Evolutionary conservation across 2,329 filamentous ascomycete species (phyloP).

Genomic region (Talaromyces islandicus): DNA sequence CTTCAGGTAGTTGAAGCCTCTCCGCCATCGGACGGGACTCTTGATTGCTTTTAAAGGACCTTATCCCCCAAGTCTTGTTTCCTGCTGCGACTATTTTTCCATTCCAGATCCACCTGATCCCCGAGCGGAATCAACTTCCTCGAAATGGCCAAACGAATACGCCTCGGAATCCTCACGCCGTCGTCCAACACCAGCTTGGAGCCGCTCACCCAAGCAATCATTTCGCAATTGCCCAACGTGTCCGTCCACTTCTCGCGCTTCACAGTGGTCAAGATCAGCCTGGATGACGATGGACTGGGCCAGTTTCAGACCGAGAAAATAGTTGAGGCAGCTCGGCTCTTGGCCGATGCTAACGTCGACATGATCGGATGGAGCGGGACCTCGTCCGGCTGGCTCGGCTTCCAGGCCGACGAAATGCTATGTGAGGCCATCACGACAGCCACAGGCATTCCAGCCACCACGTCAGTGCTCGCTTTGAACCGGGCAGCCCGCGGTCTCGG

Average conservation of each 20-base stretch:
- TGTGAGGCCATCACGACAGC: slow-evolving; percentile 6
- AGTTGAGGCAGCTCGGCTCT: slow-evolving; percentile 1
- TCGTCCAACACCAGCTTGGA: slow-evolving; percentile 9
- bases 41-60: not conserved
- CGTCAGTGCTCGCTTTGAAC: slow-evolving; percentile 7
- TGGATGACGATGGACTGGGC: not conserved
- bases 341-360: slow-evolving; percentile 6
- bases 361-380: slow-evolving; percentile 10
- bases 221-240: slow-evolving; percentile 6
- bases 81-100: not conserved
- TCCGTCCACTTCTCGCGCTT: slow-evolving; percentile 8
- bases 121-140: not conserved
- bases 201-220: slow-evolving; percentile 5
- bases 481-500: not conserved
- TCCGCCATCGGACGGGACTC: not conserved
- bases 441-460: slow-evolving; percentile 6
- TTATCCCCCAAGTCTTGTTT: not conserved
- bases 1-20: not conserved
- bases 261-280: slow-evolving; percentile 8
- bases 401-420: slow-evolving; percentile 2
- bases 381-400: slow-evolving; percentile 7
- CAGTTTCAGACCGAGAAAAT: slow-evolving; percentile 8
- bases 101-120: not conserved
- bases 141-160: slow-evolving; percentile 4
- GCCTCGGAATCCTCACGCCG: slow-evolving; percentile 8